Evolutionary conservation across 495 filamentous ascomycete genomes (phyloP), one percentile per base, ranked within the genome.

Genomic region (Amorphotheca resinae): DNA sequence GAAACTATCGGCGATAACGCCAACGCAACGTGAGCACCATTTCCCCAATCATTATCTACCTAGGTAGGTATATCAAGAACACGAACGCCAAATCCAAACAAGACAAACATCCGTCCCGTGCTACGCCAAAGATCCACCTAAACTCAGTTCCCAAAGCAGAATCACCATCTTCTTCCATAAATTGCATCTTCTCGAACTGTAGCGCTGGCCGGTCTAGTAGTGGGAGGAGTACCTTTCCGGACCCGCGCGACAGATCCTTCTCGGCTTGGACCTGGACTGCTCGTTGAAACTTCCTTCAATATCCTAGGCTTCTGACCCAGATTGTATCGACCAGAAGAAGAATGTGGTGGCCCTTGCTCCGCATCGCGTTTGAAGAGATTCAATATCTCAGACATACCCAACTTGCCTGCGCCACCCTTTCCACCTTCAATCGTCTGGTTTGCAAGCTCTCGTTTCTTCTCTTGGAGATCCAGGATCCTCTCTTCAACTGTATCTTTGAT

Each of bases 371-470:
- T 77, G 58, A 98, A 98, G 39, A 98, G 66, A 3, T 80, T 74
- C 65, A 98, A 64, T 54, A 98, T 95, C 66, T 98, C 91, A 53
- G 85, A 80, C 77, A 96, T 80, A 44, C 79, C 85, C 39, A 98
- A 64, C 59, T 96, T 95, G 47, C 75, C 72, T 5, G 69, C 72
- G 17, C 80, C 76, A 6, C 62, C 58, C 52, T 64, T 62, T 25
- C 65, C 70, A 57, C 86, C 82, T 55, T 88, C 87, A 46, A 94
- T 84, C 9, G 87, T 81, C 42, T 80, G 72, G 50, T 84, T 79
- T 18, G 93, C 88, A 5, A 98, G 72, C 50, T 83, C 74, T 16
- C 89, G 73, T 65, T 98, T 98, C 56, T 86, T 83, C 36, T 95
- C 78, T 60, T 98, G 91, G 25, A 98, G 73, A 37, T 80, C 85